Evolutionary conservation across 768 basidiomycete species (phyloP).

Genomic region (Pholiota conissans): DNA sequence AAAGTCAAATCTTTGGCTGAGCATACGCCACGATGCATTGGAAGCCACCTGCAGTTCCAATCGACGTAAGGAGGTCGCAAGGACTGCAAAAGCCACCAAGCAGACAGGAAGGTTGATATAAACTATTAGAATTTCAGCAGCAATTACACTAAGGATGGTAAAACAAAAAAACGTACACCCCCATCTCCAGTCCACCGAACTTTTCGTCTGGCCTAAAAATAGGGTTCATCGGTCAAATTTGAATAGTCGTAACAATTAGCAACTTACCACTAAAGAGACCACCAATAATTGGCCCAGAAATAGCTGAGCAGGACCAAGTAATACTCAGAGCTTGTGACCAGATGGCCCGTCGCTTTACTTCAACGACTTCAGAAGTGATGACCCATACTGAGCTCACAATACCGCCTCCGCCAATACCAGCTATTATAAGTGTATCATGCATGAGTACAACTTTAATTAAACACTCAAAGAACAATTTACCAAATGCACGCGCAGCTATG

Average conservation of each 20-base stretch:
- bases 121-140: conserved; percentile 45
- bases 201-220: conserved; percentile 30
- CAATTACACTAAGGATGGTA: conserved; percentile 10
- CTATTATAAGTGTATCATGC: conserved; percentile 25
- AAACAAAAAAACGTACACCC: conserved; percentile 57
- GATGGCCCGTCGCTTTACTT: conserved; percentile 65
- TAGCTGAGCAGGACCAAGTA: conserved; percentile 85
- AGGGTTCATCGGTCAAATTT: conserved; percentile 13
- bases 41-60: conserved; percentile 46
- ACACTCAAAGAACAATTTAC: conserved; percentile 20
- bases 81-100: conserved; percentile 54
- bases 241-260: conserved; percentile 4
- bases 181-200: conserved; percentile 73
- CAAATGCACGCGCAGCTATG: conserved; percentile 60
- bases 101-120: conserved; percentile 83
- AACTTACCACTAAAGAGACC: conserved; percentile 75
- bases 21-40: conserved; percentile 55
- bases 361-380: conserved; percentile 82
- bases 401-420: conserved; percentile 85
- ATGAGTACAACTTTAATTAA: conserved; percentile 27
- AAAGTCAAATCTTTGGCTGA: conserved; percentile 70
- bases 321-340: conserved; percentile 86
- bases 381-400: conserved; percentile 87
- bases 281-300: conserved; percentile 83
- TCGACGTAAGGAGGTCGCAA: conserved; percentile 59